phyloP scores from a whole-genome alignment of 2,329 filamentous ascomycete genomes.

The Pyrenochaeta sp. region DNA sequence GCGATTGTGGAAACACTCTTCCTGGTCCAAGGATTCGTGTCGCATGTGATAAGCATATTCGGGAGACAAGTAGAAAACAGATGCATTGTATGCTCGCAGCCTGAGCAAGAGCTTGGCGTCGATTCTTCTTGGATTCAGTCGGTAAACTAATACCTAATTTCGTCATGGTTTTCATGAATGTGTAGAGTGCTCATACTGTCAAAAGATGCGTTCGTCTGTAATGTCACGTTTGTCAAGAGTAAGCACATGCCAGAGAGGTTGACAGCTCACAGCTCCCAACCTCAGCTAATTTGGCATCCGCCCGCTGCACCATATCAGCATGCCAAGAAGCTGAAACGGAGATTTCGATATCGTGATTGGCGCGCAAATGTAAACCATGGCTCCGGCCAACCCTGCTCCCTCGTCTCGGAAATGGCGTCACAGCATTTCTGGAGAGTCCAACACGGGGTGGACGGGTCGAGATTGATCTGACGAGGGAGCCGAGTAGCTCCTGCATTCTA shows the following conservation, averaged over 20 bases:
- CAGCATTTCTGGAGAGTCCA: neutral
- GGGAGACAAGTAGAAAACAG: neutral
- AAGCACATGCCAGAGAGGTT: neutral
- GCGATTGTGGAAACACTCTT: neutral
- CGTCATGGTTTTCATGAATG: no score
- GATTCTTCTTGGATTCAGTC: neutral
- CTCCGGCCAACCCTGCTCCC: slow-evolving; percentile 6
- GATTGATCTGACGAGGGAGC: neutral
- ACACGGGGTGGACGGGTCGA: neutral
- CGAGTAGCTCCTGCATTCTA: neutral
- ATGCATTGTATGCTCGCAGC: neutral
- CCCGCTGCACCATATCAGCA: neutral
- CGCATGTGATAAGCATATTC: neutral
- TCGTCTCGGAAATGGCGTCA: slow-evolving; percentile 13
- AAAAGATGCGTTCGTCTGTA: neutral
- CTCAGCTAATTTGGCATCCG: neutral
- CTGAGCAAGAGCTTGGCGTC: neutral
- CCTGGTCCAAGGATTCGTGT: neutral
- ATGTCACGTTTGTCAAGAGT: neutral
- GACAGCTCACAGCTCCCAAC: neutral
- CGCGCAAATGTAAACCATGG: slow-evolving; percentile 6
- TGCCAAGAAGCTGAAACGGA: slow-evolving; percentile 9
- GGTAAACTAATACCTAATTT: neutral
- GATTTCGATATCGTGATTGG: slow-evolving; percentile 8
- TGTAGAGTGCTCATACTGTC: neutral